Evolutionary conservation across 139 green algal genomes (phyloP).

Genomic region (Micractinium sp.): DNA sequence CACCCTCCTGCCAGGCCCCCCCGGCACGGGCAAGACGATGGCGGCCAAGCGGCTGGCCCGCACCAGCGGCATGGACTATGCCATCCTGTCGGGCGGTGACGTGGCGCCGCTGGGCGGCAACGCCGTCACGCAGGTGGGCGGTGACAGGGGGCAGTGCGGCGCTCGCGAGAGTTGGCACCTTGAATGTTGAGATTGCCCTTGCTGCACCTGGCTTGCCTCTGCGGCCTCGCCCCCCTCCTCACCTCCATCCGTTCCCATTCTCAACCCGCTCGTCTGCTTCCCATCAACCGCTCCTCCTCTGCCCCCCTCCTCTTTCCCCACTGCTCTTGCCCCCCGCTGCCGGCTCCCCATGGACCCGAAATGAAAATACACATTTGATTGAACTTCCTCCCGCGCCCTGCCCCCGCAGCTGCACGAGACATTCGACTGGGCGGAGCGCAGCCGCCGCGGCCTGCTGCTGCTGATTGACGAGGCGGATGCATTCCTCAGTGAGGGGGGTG

Average conservation of each 20-base stretch:
- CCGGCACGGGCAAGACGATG: conserved; percentile 97
- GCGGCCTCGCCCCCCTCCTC: not conserved
- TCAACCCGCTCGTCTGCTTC: not conserved
- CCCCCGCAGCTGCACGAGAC: conserved; percentile 87
- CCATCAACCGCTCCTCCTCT: not conserved
- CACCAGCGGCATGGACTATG: conserved; percentile 96
- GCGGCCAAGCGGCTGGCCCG: conserved; percentile 94
- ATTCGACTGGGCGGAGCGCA: conserved; percentile 98
- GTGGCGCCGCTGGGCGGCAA: conserved; percentile 90
- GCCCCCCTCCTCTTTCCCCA: not conserved
- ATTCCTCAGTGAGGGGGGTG: conserved; percentile 77
- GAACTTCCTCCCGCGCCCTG: not conserved
- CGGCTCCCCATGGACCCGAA: not conserved
- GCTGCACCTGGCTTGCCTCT: not conserved
- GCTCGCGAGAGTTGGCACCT: too few species aligned
- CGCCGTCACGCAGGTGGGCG: conserved; percentile 80
- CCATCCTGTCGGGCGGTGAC: conserved; percentile 97
- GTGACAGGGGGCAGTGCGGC: too few species aligned
- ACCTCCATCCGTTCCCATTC: not conserved
- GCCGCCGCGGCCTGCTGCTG: conserved; percentile 87
- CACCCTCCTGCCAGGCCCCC: conserved; percentile 49
- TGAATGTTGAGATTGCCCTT: conserved; percentile 2
- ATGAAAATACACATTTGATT: too few species aligned
- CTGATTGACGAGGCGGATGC: conserved; percentile 98
- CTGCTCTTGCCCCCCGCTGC: not conserved